A percentile compares a stretch with the other conserved stretches of the same genome.
phyloP scores from a whole-genome alignment of 441 rosid genomes.

The Adansonia gregorii region DNA sequence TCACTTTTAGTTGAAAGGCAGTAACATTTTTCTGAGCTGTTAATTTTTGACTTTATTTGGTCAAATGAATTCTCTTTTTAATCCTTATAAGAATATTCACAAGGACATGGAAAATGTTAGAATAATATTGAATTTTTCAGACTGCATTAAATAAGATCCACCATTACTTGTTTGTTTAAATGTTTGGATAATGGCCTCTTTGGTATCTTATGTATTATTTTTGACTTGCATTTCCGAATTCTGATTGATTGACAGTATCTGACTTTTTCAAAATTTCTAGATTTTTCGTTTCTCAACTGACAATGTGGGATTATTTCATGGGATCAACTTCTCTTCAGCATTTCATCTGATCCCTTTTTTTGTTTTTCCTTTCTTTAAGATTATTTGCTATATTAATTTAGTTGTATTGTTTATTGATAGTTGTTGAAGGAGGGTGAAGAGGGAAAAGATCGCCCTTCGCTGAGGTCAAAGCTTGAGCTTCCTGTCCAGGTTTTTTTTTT shows the following conservation, averaged over 20 bases:
- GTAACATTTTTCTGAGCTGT: neutral
- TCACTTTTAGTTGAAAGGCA: conserved; percentile 6
- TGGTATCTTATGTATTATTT: conserved; percentile 5
- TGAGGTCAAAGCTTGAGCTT: conserved; percentile 98
- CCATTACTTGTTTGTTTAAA: neutral
- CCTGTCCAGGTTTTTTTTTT: conserved; percentile 77
- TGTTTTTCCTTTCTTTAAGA: neutral
- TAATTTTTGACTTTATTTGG: conserved; percentile 10
- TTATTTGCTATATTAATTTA: too few relatives aligned
- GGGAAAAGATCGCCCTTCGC: conserved; percentile 78
- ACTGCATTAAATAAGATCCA: neutral
- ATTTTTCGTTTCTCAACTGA: neutral
- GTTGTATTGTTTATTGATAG: conserved; percentile 49
- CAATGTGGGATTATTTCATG: neutral
- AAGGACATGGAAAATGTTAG: neutral
- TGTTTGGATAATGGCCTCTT: conserved; percentile 9
- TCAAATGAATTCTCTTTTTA: neutral
- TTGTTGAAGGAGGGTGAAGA: conserved; percentile 90
- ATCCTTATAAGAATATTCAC: neutral
- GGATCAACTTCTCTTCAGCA: neutral
- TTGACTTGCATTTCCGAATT: neutral
- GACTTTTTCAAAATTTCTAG: neutral
- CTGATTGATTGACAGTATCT: neutral
- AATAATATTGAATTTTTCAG: conserved; percentile 7
- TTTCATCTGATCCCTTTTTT: neutral